A percentile compares a stretch with the other conserved stretches of the same genome.
Conservation (phyloP, 2,329 filamentous ascomycete genomes). For the Hypoxylon sp. region DNA sequence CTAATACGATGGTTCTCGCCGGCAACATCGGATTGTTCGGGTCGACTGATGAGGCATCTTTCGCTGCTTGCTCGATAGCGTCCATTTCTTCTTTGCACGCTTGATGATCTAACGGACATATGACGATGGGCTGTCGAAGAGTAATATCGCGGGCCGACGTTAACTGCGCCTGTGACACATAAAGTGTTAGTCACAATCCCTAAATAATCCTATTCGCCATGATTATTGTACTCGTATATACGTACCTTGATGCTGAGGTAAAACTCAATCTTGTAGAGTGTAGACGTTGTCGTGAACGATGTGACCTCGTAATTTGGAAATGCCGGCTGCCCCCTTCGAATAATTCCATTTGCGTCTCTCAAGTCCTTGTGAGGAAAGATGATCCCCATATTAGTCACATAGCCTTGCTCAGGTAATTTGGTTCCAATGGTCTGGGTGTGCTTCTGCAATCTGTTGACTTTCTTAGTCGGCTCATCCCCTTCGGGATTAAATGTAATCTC, state of each 20-base stretch:
- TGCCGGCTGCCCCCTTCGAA: slow-evolving; percentile 84
- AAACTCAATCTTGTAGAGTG: slow-evolving; percentile 98
- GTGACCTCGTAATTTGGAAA: slow-evolving; percentile 91
- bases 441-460: slow-evolving; percentile 87
- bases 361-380: slow-evolving; percentile 92
- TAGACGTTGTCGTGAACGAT: slow-evolving; percentile 93
- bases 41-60: slow-evolving; percentile 89
- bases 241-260: slow-evolving; percentile 92
- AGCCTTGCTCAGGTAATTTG: slow-evolving; percentile 90
- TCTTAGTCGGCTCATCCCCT: slow-evolving; percentile 92
- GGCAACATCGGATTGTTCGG: slow-evolving; percentile 94
- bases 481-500: slow-evolving; percentile 99
- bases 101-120: slow-evolving; percentile 94
- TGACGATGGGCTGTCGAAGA: slow-evolving; percentile 91
- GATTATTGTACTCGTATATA: background rate
- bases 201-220: background rate
- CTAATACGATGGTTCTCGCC: slow-evolving; percentile 82
- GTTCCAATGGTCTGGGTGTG: slow-evolving; percentile 84
- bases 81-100: slow-evolving; percentile 99
- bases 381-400: slow-evolving; percentile 90
- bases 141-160: slow-evolving; percentile 89
- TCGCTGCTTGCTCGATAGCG: slow-evolving; percentile 94
- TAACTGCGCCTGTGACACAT: slow-evolving; percentile 78
- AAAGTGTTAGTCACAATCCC: slow-evolving; percentile 32
- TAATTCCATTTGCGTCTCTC: slow-evolving; percentile 86